Evolutionary conservation across 139 green algal genomes (phyloP).

Genomic region (Coccomyxa sp.): DNA sequence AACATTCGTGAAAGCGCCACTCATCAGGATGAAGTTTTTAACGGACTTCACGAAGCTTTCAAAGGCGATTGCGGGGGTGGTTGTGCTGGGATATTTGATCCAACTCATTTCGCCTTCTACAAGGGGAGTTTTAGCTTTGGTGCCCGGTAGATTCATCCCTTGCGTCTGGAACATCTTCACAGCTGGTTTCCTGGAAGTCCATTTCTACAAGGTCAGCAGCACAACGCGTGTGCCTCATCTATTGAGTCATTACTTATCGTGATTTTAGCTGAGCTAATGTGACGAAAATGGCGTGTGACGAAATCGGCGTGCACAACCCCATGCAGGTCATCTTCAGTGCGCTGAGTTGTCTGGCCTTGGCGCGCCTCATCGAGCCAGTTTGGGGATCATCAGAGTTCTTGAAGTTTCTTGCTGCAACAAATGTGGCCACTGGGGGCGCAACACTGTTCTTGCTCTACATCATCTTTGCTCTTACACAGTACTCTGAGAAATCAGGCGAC

Average conservation of each 20-base stretch:
- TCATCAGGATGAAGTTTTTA: neutral
- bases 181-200: conserved; percentile 24
- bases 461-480: conserved; percentile 37
- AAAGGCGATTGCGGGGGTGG: conserved; percentile 6
- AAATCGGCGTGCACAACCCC: neutral
- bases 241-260: neutral
- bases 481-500: conserved; percentile 26
- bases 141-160: conserved; percentile 27
- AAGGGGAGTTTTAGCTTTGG: conserved; percentile 19
- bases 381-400: conserved; percentile 79
- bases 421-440: conserved; percentile 26
- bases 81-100: conserved; percentile 5
- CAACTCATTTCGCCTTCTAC: conserved; percentile 9
- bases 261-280: neutral
- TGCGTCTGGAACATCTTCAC: conserved; percentile 37
- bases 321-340: conserved; percentile 60
- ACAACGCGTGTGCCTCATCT: neutral
- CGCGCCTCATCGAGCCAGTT: conserved; percentile 74
- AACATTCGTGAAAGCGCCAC: neutral
- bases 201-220: conserved; percentile 21
- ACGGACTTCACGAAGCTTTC: conserved; percentile 12
- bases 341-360: conserved; percentile 60
- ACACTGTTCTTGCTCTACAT: conserved; percentile 69
- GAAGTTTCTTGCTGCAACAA: conserved; percentile 66
- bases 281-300: too few species aligned